Base-by-base conservation (phyloP, 1,139 yeast species). In the Saccharomycopsis crataegensis region DNA sequence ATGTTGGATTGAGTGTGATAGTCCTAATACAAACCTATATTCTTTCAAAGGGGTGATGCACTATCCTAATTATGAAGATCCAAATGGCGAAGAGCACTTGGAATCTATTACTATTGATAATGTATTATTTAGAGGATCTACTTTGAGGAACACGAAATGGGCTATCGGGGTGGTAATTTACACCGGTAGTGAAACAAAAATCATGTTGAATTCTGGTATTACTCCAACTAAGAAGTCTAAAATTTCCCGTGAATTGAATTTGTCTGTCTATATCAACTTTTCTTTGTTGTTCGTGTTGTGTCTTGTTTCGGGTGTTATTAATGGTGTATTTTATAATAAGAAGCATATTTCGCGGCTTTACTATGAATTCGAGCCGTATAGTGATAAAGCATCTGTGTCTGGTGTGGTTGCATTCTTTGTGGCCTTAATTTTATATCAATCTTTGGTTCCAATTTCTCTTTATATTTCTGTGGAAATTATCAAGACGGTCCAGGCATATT, bases 401-500 rank as follows among this genome's bases (percentile, higher is more conserved):
- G 98, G 96, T 64, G 72, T 87, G 41, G 79, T 93, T 57, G 79
- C 91, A 1, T 93, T 91, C 69, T 89, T 89, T 71, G 98, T 94
- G 16, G 83, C 91, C 3, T 77, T 93, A 62, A 93, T 93, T 65
- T 77, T 93, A 56, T 90, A 90, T 66, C 98, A 91, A 70, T 79
- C 95, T 0, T 76, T 93, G 74, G 95, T 93, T 52, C 99, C 99
- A 1, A 93, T 93, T 64, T 93, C 99, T 0, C 77, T 93, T 61
- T 93, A 91, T 70, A 89, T 93, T 60, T 88, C 98, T 46, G 85
- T 93, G 62, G 99, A 93, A 70, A 91, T 93, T 63, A 88, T 93
- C 68, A 93, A 93, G 65, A 90, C 98, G 1, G 79, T 85, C 4
- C 99, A 93, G 65, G 98, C 99, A 0, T 90, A 79, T 61, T 93